Conservation (phyloP, 805 yeast species). For the Komagataella pseudopastoris region DNA sequence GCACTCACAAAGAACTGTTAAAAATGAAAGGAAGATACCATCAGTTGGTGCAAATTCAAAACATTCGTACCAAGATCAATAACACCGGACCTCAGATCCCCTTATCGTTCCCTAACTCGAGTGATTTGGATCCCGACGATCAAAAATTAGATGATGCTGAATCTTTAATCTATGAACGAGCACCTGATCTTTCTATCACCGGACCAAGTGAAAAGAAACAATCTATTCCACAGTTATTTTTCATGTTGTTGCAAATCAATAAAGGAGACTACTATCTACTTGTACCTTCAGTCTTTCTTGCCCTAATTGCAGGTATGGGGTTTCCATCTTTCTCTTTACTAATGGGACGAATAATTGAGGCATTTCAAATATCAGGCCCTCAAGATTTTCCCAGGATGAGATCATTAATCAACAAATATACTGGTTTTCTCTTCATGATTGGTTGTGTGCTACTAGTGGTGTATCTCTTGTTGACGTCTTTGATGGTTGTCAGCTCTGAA, state of each 20-base stretch:
- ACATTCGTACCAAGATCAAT: neutral
- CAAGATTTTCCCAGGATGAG: neutral
- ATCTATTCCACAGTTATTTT: neutral
- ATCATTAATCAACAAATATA: neutral
- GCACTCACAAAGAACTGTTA: conserved; percentile 23
- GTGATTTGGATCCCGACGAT: neutral
- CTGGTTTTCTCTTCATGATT: neutral
- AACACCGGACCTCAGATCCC: neutral
- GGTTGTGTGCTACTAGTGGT: neutral
- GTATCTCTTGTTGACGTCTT: neutral
- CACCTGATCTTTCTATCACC: neutral
- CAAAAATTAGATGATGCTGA: neutral
- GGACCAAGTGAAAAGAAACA: neutral
- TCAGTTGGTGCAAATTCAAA: conserved; percentile 20
- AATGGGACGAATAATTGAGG: neutral
- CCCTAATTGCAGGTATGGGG: neutral
- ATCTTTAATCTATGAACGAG: neutral
- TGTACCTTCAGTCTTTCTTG: neutral
- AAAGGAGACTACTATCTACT: neutral
- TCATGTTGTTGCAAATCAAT: neutral
- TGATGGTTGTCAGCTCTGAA: neutral
- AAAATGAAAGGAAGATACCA: conserved; percentile 26
- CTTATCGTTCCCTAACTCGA: neutral
- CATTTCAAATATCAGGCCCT: neutral
- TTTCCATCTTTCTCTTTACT: neutral